A percentile compares a stretch with the other conserved stretches of the same genome.
Conservation (phyloP, 2,329 filamentous ascomycete genomes). For the Nigrospora oryzae region DNA sequence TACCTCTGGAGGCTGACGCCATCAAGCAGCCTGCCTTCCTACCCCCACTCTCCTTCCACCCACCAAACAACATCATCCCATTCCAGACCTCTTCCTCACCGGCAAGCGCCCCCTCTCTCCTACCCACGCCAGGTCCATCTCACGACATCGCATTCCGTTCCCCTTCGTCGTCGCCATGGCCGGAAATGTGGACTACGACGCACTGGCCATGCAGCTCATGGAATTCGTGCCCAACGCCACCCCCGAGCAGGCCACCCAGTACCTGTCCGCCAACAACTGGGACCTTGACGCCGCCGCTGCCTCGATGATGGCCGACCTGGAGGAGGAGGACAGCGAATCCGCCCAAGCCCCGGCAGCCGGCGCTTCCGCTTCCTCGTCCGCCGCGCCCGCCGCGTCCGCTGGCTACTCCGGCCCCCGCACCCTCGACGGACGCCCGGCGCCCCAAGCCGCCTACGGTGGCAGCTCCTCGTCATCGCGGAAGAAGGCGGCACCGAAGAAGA, state of each 20-base stretch:
- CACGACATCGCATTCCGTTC: conserved; percentile 9
- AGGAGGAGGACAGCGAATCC: conserved; percentile 35
- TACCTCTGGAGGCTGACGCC: too few relatives aligned
- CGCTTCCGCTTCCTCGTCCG: conserved; percentile 17
- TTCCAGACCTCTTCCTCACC: too few relatives aligned
- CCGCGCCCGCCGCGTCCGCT: conserved; percentile 13
- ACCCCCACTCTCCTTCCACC: too few relatives aligned
- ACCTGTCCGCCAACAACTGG: conserved; percentile 59
- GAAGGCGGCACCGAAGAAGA: conserved; percentile 42
- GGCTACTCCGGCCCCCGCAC: conserved; percentile 54
- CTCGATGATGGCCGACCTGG: conserved; percentile 52
- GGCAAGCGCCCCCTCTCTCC: not conserved
- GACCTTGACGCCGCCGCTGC: conserved; percentile 54
- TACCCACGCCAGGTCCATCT: not conserved
- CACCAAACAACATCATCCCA: too few relatives aligned
- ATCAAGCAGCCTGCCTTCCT: too few relatives aligned
- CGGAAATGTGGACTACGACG: conserved; percentile 27
- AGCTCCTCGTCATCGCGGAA: conserved; percentile 22
- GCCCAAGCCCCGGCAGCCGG: conserved; percentile 33
- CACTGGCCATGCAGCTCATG: conserved; percentile 43
- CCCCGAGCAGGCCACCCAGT: conserved; percentile 54
- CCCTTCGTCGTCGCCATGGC: conserved; percentile 19
- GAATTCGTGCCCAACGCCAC: conserved; percentile 41
- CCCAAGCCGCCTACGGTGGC: conserved; percentile 24
- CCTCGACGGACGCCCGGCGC: conserved; percentile 53